Evolutionary conservation across 495 filamentous ascomycete species (phyloP).

Genomic region (Hyaloscypha hepaticicola): DNA sequence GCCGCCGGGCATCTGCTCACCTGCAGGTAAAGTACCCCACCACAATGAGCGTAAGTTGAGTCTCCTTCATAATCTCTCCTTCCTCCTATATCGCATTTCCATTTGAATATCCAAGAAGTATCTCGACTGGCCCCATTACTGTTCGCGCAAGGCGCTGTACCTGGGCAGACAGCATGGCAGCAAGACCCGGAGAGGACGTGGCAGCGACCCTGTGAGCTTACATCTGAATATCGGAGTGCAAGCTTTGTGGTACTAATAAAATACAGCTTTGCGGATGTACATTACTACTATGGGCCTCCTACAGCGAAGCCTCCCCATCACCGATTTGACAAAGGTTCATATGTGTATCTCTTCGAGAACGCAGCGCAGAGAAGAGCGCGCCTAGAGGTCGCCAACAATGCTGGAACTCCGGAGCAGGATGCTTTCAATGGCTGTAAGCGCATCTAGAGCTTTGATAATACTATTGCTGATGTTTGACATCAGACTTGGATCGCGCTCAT

Average conservation of each 20-base stretch:
- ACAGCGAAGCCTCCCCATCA: constrained; percentile 71
- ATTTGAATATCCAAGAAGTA: neutral
- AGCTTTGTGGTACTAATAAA: constrained; percentile 10
- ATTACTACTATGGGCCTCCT: constrained; percentile 82
- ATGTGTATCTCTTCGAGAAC: constrained; percentile 84
- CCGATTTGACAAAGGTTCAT: constrained; percentile 86
- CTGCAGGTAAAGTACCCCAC: constrained; percentile 4
- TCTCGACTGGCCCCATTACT: neutral
- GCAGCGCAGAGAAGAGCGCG: constrained; percentile 63
- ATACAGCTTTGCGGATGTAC: constrained; percentile 79
- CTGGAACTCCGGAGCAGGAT: constrained; percentile 84
- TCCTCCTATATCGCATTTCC: neutral
- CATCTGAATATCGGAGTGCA: neutral
- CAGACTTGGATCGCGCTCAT: constrained; percentile 64
- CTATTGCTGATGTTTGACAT: constrained; percentile 24
- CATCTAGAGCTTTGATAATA: neutral
- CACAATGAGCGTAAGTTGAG: neutral
- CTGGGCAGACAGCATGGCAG: constrained; percentile 63
- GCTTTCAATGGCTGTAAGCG: constrained; percentile 78
- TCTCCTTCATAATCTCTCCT: neutral
- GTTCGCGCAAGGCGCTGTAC: neutral
- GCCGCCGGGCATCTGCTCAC: constrained; percentile 5
- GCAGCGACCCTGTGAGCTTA: constrained; percentile 73
- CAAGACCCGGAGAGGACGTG: constrained; percentile 72
- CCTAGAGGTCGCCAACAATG: constrained; percentile 84